Percentiles rank a stretch among this genome's conserved stretches.
These are phyloP conservation scores for Tetrahymena thermophila DNA, from an alignment of 73 alveolate species.

Conservation along the genomic window DNA sequence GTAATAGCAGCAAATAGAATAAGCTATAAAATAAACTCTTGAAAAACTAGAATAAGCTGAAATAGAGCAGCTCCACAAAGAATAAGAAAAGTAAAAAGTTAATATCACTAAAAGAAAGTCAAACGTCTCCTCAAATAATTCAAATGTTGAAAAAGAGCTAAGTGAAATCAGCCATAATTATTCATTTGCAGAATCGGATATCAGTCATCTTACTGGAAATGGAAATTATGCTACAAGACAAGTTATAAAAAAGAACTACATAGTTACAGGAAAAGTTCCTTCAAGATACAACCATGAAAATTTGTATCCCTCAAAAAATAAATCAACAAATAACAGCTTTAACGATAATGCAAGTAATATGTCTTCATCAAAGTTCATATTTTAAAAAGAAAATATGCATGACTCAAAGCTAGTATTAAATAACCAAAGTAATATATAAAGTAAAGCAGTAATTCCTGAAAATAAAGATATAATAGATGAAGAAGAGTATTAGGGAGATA, in stretches of 20 bases:
- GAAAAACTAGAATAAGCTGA: neutral
- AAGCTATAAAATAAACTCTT: neutral
- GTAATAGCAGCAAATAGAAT: neutral
- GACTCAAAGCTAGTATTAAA: neutral
- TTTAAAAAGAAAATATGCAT: neutral
- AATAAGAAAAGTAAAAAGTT: neutral
- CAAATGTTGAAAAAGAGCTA: neutral
- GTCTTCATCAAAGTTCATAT: neutral
- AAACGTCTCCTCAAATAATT: neutral
- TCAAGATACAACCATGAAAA: neutral
- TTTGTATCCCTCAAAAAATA: neutral
- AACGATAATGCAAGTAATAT: neutral
- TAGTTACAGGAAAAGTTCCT: neutral
- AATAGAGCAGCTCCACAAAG: neutral
- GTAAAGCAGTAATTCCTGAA: neutral
- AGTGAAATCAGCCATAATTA: neutral
- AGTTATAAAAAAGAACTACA: neutral
- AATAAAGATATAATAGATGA: neutral
- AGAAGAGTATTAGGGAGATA: neutral
- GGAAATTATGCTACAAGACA: neutral
- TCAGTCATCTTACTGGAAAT: neutral
- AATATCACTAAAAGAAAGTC: neutral
- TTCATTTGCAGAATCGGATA: neutral
- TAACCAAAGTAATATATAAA: neutral
- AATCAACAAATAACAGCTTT: neutral